Evolutionary conservation across 2,329 filamentous ascomycete species (phyloP).

Genomic region (Verticillium dahliae): DNA sequence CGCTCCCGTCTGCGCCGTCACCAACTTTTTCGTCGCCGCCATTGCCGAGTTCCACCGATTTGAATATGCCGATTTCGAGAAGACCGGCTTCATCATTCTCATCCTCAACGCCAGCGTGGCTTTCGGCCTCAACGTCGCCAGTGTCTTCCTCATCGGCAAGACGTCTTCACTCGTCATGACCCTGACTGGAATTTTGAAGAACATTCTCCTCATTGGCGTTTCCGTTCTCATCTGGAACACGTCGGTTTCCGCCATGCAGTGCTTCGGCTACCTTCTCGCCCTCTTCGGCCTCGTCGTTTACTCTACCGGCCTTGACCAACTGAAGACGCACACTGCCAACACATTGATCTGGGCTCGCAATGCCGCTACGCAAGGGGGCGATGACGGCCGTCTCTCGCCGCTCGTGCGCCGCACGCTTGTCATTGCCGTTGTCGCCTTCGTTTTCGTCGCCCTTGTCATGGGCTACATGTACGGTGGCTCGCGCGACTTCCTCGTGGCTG

Average conservation of each 20-base stretch:
- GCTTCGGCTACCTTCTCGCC: conserved; percentile 72
- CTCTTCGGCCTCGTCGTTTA: conserved; percentile 44
- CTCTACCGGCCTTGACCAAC: conserved; percentile 30
- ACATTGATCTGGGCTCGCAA: conserved; percentile 9
- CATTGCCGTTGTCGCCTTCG: conserved; percentile 12
- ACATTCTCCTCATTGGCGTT: conserved; percentile 72
- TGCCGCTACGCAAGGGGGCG: conserved; percentile 10
- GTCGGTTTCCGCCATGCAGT: conserved; percentile 62
- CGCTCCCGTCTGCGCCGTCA: conserved; percentile 73
- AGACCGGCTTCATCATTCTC: conserved; percentile 58
- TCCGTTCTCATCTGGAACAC: conserved; percentile 76
- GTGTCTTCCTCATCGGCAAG: conserved; percentile 84
- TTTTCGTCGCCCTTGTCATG: conserved; percentile 6
- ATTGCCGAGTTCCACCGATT: conserved; percentile 63
- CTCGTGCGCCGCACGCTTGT: conserved; percentile 15
- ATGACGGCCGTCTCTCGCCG: conserved; percentile 15
- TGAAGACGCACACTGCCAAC: conserved; percentile 10
- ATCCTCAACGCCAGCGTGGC: conserved; percentile 71
- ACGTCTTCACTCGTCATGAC: conserved; percentile 83
- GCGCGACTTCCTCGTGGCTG: background rate
- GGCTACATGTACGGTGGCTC: conserved; percentile 4
- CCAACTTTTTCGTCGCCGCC: conserved; percentile 68
- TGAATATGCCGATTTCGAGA: conserved; percentile 57
- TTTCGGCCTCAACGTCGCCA: conserved; percentile 75
- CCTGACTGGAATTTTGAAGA: conserved; percentile 80